Evolutionary conservation across 495 filamentous ascomycete species (phyloP).

Genomic region (Annulohypoxylon nitens): DNA sequence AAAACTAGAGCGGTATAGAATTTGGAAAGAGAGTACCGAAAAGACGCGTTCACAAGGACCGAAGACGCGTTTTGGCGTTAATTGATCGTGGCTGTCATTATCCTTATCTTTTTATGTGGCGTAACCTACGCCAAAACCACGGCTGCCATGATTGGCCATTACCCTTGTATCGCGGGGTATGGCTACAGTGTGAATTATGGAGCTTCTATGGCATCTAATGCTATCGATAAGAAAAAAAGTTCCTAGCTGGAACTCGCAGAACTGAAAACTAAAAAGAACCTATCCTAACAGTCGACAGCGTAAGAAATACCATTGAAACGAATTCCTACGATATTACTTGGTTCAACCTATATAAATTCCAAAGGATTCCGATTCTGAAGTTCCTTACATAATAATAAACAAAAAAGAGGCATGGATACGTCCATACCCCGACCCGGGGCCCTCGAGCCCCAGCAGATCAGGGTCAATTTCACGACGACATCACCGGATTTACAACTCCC

Average conservation of each 20-base stretch:
- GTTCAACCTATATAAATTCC: not conserved
- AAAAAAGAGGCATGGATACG: constrained; percentile 36
- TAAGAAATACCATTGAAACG: not conserved
- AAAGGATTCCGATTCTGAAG: not conserved
- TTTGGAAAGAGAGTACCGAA: constrained; percentile 8
- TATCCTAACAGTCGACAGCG: not conserved
- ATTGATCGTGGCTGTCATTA: constrained; percentile 47
- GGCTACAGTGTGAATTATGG: constrained; percentile 5
- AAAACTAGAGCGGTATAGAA: constrained; percentile 1
- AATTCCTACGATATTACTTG: not conserved
- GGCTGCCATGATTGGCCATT: constrained; percentile 13
- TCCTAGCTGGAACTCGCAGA: not conserved
- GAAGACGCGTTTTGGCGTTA: constrained; percentile 51
- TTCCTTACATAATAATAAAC: not conserved
- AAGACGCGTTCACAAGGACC: constrained; percentile 44
- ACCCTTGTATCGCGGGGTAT: constrained; percentile 45
- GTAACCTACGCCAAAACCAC: not conserved
- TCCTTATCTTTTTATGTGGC: constrained; percentile 6
- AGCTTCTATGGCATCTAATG: constrained; percentile 14
- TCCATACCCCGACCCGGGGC: constrained; percentile 43
- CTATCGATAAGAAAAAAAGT: constrained; percentile 47
- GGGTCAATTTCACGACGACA: constrained; percentile 70
- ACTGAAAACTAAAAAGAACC: not conserved
- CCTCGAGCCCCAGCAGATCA: constrained; percentile 57
- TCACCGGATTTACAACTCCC: constrained; percentile 69